These are phyloP conservation scores for Manihot esculenta DNA, from an alignment of 441 rosid species.

Conservation along the genomic window DNA sequence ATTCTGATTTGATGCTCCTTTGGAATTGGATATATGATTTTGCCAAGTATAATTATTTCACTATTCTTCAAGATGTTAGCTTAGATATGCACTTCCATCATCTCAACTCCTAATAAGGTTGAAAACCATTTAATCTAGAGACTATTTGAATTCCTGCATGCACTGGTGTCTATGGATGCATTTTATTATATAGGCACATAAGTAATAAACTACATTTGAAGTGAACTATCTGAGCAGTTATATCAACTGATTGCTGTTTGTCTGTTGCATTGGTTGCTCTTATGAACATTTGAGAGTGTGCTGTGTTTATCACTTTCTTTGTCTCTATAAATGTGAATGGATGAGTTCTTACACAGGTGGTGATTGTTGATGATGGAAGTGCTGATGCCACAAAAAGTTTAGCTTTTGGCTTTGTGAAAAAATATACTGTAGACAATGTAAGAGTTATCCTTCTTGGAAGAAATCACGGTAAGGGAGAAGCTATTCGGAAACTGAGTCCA, in stretches of 20 bases:
- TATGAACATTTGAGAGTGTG: not conserved
- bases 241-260: not conserved
- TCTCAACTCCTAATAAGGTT: not conserved
- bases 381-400: constrained; percentile 76
- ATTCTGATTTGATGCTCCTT: too few species aligned
- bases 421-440: constrained; percentile 65
- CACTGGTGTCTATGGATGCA: not conserved
- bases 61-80: constrained; percentile 3
- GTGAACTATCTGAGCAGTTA: not conserved
- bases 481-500: constrained; percentile 88
- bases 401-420: constrained; percentile 71
- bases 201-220: not conserved
- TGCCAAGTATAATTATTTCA: not conserved
- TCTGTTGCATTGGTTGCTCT: not conserved
- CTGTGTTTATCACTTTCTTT: not conserved
- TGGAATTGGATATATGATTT: not conserved
- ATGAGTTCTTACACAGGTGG: constrained; percentile 48
- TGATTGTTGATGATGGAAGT: constrained; percentile 98
- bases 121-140: not conserved
- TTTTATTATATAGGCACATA: not conserved
- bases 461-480: constrained; percentile 98
- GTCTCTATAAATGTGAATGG: constrained; percentile 1
- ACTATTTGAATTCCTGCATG: not conserved
- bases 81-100: not conserved
- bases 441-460: constrained; percentile 86